Evolutionary conservation across 2,329 filamentous ascomycete genomes (phyloP), one percentile per base, ranked within the genome.

Genomic region (Beauveria rudraprayagi): DNA sequence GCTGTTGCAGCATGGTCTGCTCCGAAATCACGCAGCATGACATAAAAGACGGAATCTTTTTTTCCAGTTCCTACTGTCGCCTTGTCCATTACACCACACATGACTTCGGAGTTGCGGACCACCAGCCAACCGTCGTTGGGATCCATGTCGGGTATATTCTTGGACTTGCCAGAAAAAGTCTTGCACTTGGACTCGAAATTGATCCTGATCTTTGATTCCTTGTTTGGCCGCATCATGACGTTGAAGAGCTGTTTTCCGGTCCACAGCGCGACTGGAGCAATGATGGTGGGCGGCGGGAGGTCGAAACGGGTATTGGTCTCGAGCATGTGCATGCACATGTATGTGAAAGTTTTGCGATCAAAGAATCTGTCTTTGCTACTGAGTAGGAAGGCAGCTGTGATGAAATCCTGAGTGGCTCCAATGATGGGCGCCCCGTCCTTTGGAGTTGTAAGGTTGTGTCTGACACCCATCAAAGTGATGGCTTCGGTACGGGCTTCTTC

Each of bases 361-460:
- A 90, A 96, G 75, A 99, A 97, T 61, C 87, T 85, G 71, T 97
- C 93, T 71, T 97, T 97, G 73, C 87, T 90, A 68, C 91, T 96
- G 28, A 97, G 80, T 4, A 97, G 77, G 70, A 92, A 99, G 0
- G 94, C 90, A 4, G 92, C 92, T 28, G 93, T 97, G 68, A 99
- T 97, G 77, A 99, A 99, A 80, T 99, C 94, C 70, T 99, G 94
- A 34, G 96, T 99, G n/a, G 94, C 93, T 19, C 92, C 92, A 76
- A 99, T 97, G 68, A 99, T 96, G 1, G 94, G 94, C 67, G 96
- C 93, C 71, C 94, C 94, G 76, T 97, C 97, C 75, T 97, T 97
- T 1, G 94, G 94, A 0, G 94, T 99, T 3, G 89, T 89, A 62
- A 99, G 76, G 72, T 99, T 99, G 79, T 97, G 87, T 76, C 97